Evolutionary conservation across 73 alveolate species (phyloP).

Genomic region (Halteria grandinella): DNA sequence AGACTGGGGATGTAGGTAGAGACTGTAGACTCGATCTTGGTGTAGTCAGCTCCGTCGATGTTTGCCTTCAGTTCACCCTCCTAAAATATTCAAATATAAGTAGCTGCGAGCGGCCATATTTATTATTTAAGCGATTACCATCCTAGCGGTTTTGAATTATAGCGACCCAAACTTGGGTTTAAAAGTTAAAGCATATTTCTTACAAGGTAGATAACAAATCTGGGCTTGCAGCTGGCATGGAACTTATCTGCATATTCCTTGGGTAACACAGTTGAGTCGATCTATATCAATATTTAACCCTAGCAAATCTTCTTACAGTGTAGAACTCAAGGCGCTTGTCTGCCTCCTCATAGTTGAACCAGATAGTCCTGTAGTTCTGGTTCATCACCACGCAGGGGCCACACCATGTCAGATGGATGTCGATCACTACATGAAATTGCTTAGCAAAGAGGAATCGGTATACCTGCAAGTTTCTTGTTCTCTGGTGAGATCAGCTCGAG

Average conservation of each 20-base stretch:
- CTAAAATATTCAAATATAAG: no score
- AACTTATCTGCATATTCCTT: neutral
- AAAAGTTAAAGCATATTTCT: no score
- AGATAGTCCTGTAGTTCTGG: slow-evolving; percentile 67
- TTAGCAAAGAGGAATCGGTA: neutral
- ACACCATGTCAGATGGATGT: slow-evolving; percentile 67
- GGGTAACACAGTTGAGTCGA: slow-evolving; percentile 20
- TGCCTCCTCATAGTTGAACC: slow-evolving; percentile 62
- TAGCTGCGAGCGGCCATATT: no score
- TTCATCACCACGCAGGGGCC: slow-evolving; percentile 75
- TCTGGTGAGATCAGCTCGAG: neutral
- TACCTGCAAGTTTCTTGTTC: slow-evolving; percentile 42
- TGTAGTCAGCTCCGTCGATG: slow-evolving; percentile 67
- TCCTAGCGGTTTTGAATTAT: no score
- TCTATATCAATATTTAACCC: neutral
- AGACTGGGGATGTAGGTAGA: slow-evolving; percentile 59
- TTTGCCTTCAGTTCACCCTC: slow-evolving; percentile 70
- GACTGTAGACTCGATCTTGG: slow-evolving; percentile 43
- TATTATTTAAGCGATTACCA: no score
- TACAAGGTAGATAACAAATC: slow-evolving; percentile 46
- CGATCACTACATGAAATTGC: slow-evolving; percentile 17
- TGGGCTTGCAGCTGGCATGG: slow-evolving; percentile 63
- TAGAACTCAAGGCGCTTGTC: slow-evolving; percentile 66
- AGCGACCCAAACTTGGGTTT: no score
- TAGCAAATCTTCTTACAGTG: slow-evolving; percentile 7